These are phyloP conservation scores for Zymoseptoria crescenta DNA, from an alignment of 2,329 filamentous ascomycete genomes.

Conservation along the genomic window DNA sequence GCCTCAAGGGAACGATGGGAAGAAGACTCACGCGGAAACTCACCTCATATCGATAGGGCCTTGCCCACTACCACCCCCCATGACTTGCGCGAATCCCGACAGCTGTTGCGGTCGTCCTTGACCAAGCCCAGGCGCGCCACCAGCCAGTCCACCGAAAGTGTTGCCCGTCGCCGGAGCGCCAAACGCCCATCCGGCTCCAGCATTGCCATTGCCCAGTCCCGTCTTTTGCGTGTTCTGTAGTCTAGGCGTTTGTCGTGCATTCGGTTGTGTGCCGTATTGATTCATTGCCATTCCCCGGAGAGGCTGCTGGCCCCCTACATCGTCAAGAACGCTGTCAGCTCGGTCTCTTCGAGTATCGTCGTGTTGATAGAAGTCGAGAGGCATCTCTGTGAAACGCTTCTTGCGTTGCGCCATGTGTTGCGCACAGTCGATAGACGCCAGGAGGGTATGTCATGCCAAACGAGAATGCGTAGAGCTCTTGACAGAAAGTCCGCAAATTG, in stretches of 20 bases:
- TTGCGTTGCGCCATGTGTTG: background rate
- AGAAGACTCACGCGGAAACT: constrained; percentile 11
- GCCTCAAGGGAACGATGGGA: background rate
- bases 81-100: constrained; percentile 30
- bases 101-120: constrained; percentile 21
- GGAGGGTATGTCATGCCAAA: background rate
- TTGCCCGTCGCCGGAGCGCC: constrained; percentile 47
- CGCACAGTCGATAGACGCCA: background rate
- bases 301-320: constrained; percentile 28
- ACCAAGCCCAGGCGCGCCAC: constrained; percentile 16
- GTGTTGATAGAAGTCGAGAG: background rate
- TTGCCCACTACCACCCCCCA: constrained; percentile 27
- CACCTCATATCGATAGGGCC: constrained; percentile 31
- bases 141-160: constrained; percentile 14
- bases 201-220: constrained; percentile 40
- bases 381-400: background rate
- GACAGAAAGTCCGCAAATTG: background rate
- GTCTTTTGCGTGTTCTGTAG: constrained; percentile 29
- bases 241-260: constrained; percentile 20
- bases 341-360: background rate
- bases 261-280: constrained; percentile 38
- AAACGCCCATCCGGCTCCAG: constrained; percentile 48
- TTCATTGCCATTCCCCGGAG: constrained; percentile 46
- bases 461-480: background rate
- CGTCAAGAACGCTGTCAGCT: constrained; percentile 15